A percentile compares a stretch with the other conserved stretches of the same genome.
Evolutionary conservation across 371 early-diverging fungal genomes (phyloP).

Genomic region (Dinochytrium kinnereticum): DNA sequence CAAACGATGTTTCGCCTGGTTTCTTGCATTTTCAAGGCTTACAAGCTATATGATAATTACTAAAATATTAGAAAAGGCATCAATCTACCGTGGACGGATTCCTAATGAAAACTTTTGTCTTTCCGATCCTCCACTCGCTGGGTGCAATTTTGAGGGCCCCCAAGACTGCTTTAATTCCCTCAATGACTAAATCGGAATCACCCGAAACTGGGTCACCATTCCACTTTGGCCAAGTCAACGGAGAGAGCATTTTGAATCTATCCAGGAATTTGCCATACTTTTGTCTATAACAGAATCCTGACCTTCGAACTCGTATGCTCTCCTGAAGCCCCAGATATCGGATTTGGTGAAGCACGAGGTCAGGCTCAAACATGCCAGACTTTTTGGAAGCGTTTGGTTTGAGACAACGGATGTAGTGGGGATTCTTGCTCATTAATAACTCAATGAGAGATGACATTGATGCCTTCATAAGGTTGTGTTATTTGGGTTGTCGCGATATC

Average conservation of each 20-base stretch:
- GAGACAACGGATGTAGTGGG: slow-evolving; percentile 94
- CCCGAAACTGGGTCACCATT: neutral
- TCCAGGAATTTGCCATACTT: slow-evolving; percentile 32
- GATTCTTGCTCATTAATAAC: slow-evolving; percentile 32
- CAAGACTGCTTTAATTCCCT: slow-evolving; percentile 19
- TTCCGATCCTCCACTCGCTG: slow-evolving; percentile 30
- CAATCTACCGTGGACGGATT: slow-evolving; percentile 17
- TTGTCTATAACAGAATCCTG: slow-evolving; percentile 39
- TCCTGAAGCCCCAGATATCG: slow-evolving; percentile 52
- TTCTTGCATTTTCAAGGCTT: slow-evolving; percentile 5
- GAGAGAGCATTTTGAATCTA: slow-evolving; percentile 29
- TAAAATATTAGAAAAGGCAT: neutral
- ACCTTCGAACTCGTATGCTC: slow-evolving; percentile 39
- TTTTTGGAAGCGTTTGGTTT: slow-evolving; percentile 95
- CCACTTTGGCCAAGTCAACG: slow-evolving; percentile 17
- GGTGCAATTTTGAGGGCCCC: neutral
- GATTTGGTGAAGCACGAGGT: slow-evolving; percentile 93
- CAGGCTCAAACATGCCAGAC: slow-evolving; percentile 88
- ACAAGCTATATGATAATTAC: neutral
- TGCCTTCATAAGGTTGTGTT: slow-evolving; percentile 2
- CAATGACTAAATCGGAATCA: slow-evolving; percentile 1
- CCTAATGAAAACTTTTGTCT: slow-evolving; percentile 37
- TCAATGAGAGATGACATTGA: slow-evolving; percentile 33
- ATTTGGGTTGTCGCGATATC: neutral
- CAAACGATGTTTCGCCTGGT: slow-evolving; percentile 5